phyloP scores from a whole-genome alignment of 805 yeast species.

The Candida verbasci region DNA sequence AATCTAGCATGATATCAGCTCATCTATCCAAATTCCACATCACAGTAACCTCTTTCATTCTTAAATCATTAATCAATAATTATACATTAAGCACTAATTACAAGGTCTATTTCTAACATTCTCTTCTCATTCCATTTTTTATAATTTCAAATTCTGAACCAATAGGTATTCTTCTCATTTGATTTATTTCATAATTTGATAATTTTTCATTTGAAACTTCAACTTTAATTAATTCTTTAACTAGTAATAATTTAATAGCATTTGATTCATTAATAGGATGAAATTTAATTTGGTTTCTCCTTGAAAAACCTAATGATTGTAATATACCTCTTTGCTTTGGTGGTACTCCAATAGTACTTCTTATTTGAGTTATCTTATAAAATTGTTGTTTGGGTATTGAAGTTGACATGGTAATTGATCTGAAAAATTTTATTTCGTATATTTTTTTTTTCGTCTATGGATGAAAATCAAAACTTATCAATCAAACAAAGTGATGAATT shows the following conservation, averaged over 20 bases:
- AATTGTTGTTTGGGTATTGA: slow-evolving; percentile 15
- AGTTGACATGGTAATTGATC: neutral
- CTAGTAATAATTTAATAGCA: slow-evolving; percentile 79
- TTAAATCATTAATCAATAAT: no score
- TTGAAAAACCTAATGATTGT: slow-evolving; percentile 66
- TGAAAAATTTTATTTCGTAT: slow-evolving; percentile 4
- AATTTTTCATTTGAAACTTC: slow-evolving; percentile 59
- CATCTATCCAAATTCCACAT: no score
- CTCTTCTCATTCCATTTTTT: slow-evolving; percentile 4
- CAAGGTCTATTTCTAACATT: no score
- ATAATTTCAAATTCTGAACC: slow-evolving; percentile 42
- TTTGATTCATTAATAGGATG: slow-evolving; percentile 69
- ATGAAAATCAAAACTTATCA: slow-evolving; percentile 9
- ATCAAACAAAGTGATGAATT: slow-evolving; percentile 14
- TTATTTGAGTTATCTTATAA: slow-evolving; percentile 64
- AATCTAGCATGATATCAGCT: no score
- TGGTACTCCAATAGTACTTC: slow-evolving; percentile 87
- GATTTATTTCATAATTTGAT: slow-evolving; percentile 48
- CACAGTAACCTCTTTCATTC: no score
- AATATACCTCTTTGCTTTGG: slow-evolving; percentile 60
- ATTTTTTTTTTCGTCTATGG: slow-evolving; percentile 1
- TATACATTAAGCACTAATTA: no score
- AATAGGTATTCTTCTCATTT: slow-evolving; percentile 55
- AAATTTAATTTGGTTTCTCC: slow-evolving; percentile 70
- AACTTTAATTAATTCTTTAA: slow-evolving; percentile 83